Conservation (phyloP, 208 protist species). For the Tritrichomonas foetus region DNA sequence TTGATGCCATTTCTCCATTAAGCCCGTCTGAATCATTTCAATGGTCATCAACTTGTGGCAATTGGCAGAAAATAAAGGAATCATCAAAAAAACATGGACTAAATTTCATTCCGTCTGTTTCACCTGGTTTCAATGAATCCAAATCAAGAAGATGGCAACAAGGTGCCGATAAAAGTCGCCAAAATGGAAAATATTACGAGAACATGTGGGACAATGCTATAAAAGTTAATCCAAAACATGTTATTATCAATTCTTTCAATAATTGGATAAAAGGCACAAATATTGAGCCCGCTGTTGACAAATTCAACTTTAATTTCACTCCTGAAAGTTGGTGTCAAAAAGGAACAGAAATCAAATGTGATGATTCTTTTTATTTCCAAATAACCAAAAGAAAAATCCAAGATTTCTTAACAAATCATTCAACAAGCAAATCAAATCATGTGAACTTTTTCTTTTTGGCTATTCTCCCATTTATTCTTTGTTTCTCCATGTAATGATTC, state of each 20-base stretch:
- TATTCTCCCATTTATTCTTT: too few species aligned
- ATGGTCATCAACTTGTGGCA: too few species aligned
- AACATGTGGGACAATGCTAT: not conserved
- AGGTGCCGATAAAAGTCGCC: not conserved
- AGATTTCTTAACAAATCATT: too few species aligned
- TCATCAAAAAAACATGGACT: not conserved
- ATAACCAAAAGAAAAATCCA: too few species aligned
- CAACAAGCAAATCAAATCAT: too few species aligned
- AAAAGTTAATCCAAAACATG: not conserved
- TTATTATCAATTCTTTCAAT: not conserved
- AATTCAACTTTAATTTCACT: not conserved
- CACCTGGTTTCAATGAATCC: not conserved
- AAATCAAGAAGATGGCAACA: not conserved
- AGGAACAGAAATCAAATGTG: too few species aligned
- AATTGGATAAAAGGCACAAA: not conserved
- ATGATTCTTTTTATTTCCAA: too few species aligned
- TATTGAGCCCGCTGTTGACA: not conserved
- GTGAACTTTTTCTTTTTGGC: too few species aligned
- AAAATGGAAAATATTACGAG: not conserved
- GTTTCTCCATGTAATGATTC: too few species aligned
- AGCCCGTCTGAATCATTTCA: too few species aligned
- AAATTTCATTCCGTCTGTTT: not conserved
- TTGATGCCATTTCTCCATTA: too few species aligned
- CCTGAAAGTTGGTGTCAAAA: not conserved
- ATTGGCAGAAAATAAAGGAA: too few species aligned